Base-by-base conservation (phyloP, 1,284 basidiomycete species). In the Sanghuangporus sanghuang region DNA sequence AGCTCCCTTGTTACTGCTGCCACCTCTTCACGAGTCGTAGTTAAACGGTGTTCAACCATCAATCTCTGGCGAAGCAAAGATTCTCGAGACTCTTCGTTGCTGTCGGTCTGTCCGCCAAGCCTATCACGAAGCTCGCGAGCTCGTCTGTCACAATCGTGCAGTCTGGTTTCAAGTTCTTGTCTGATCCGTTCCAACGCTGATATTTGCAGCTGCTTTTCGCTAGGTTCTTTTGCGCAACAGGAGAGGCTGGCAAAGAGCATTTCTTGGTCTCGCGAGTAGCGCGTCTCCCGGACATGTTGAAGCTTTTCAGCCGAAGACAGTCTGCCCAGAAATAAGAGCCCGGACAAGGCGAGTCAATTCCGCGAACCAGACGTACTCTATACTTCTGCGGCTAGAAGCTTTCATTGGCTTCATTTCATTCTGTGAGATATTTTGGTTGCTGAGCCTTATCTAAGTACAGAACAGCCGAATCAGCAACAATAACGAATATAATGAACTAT, bases 1-100 rank as follows among this genome's bases (percentile, higher is more conserved):
- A 64, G 27, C 59, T 74, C 71, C 62, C 69, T 71, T 50, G 64
- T 67, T 64, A 74, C 59, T 18, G 54, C 44, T 64, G 73, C 72
- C 39, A 73, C 67, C 66, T 83, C 76, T 49, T 75, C 67, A 60
- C 76, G 73, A 12, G 76, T 72, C 27, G 71, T 72, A 49, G 68
- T 63, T 55, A 77, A 73, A 65, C 78, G 74, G 63, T 75, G 78
- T 66, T 85, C 83, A 63, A 79, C 78, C 71, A 78, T 74, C 82
- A 82, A 83, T 32, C 79, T 77, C 63, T 82, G 77, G 3, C 74
- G 75, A 64, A 82, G 78, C 49, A 81, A 69, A 11, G 73, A 63
- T 54, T 71, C 68, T 64, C 76, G 77, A 27, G 69, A 66, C 8
- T 67, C 69, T 0, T 77, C 78, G 4, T 80, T 75, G 12, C 73